phyloP scores from a whole-genome alignment of 2,329 filamentous ascomycete species.

The Exophiala oligosperma region DNA sequence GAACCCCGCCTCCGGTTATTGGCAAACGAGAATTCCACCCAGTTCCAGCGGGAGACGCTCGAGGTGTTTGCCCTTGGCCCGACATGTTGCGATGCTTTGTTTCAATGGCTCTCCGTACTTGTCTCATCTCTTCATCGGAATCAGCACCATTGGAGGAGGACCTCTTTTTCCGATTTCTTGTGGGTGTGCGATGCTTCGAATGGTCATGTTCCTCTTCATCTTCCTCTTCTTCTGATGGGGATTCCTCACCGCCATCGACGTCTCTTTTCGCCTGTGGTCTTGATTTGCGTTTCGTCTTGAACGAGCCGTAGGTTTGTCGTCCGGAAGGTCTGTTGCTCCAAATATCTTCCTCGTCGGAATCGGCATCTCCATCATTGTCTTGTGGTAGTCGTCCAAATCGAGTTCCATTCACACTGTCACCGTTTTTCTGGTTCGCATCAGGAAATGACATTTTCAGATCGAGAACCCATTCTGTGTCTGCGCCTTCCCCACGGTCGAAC shows the following conservation, averaged over 20 bases:
- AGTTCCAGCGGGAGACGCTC: neutral
- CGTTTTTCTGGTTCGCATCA: neutral
- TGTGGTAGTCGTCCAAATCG: neutral
- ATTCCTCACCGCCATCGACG: constrained; percentile 5
- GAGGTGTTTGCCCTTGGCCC: neutral
- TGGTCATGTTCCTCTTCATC: neutral
- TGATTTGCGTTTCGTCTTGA: constrained; percentile 17
- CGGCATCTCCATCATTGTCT: constrained; percentile 6
- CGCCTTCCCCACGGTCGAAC: constrained; percentile 15
- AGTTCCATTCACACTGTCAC: neutral
- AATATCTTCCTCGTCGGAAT: constrained; percentile 19
- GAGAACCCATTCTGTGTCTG: constrained; percentile 30
- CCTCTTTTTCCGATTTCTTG: neutral
- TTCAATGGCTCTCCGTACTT: constrained; percentile 21
- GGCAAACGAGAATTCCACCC: constrained; percentile 1
- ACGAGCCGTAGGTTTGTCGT: constrained; percentile 27
- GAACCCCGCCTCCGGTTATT: neutral
- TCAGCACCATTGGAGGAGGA: constrained; percentile 2
- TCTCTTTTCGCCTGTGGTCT: neutral
- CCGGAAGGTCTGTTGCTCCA: constrained; percentile 18
- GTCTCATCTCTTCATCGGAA: constrained; percentile 23
- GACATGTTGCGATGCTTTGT: constrained; percentile 19
- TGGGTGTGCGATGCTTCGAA: neutral
- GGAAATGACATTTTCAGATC: constrained; percentile 17
- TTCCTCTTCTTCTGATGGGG: constrained; percentile 5